These are phyloP conservation scores for Penicillium macrosclerotiorum DNA, from an alignment of 495 filamentous ascomycete genomes.

Conservation along the genomic window DNA sequence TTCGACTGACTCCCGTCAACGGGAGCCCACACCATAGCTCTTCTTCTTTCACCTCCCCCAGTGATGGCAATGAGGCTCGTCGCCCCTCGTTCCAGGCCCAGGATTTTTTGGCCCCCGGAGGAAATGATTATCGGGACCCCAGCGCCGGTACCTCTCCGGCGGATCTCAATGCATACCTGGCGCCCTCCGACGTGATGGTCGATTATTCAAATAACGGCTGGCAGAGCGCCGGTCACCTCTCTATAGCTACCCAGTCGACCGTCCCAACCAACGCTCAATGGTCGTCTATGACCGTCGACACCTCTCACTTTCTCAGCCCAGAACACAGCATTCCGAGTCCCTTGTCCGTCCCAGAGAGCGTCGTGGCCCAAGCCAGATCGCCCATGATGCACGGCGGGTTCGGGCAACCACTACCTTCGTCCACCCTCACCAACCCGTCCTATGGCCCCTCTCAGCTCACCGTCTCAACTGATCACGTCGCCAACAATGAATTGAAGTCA, in stretches of 20 bases:
- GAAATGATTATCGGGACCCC: slow-evolving; percentile 7
- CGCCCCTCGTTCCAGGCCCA: slow-evolving; percentile 14
- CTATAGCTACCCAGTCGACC: too few species aligned
- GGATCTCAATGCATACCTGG: slow-evolving; percentile 9
- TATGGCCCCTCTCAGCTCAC: slow-evolving; percentile 19
- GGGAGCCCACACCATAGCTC: slow-evolving; percentile 20
- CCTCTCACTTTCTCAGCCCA: slow-evolving; percentile 13
- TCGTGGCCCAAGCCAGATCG: not conserved
- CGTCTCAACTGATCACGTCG: slow-evolving; percentile 18
- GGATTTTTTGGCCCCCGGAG: slow-evolving; percentile 11
- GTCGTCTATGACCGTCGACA: slow-evolving; percentile 6
- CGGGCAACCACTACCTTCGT: not conserved
- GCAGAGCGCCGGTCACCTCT: too few species aligned
- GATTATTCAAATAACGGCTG: too few species aligned
- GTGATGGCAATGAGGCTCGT: slow-evolving; percentile 13
- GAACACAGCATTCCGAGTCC: slow-evolving; percentile 15
- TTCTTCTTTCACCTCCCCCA: too few species aligned
- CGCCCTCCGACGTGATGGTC: slow-evolving; percentile 17
- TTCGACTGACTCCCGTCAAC: slow-evolving; percentile 33
- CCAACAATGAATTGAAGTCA: slow-evolving; percentile 11
- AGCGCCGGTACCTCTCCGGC: slow-evolving; percentile 14
- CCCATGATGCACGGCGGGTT: not conserved
- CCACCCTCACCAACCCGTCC: slow-evolving; percentile 7
- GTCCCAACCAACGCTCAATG: slow-evolving; percentile 9
- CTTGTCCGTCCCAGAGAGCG: not conserved